Base-by-base conservation (phyloP, 2,329 filamentous ascomycete species). In the Pestalotiopsis sp. region DNA sequence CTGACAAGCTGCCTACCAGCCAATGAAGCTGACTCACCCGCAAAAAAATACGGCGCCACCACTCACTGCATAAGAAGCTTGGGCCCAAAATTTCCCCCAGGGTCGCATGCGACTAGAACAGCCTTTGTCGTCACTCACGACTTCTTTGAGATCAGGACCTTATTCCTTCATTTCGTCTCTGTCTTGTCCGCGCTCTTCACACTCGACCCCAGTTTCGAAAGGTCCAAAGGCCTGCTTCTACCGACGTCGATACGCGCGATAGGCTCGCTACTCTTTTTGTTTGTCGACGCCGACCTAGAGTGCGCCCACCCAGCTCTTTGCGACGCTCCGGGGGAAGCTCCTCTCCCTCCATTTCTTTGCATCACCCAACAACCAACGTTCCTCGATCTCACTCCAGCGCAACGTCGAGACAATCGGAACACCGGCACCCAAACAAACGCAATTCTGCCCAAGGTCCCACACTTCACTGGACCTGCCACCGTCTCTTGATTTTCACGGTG, bases 41-140 rank as follows among this genome's bases (percentile, higher is more conserved):
- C 25, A 12, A 27, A 36, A 12, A 39, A 36, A 36, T 36, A 36
- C 31, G 25, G 27, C 14, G 11, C n/a, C 31, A 27, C 27, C 56
- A 59, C 17, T 27, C 11, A 25, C 45, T n/a, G 57, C 12, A 38
- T 39, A 11, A 63, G 36, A 64, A 66, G 63, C 63, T 66, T 66
- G 41, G 63, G 63, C 63, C 63, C 41, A 23, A 23, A 36, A 31
- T 62, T 38, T 41, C 61, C 38, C 38, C 17, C 38, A 62, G 59
- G 25, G 59, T 62, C 59, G 59, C 59, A 62, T 41, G 41, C 61
- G 39, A 52, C 61, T 23, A 23, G 38, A 31, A 45, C 61, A 64
- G 61, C 61, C 61, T 66, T 66, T 66, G 63, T 66, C 63, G 63
- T 66, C 63, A 66, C 45, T 66, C 20, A 23, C 23, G 38, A 52